phyloP scores from a whole-genome alignment of 2,329 filamentous ascomycete species.

The Cladosporium sp. region DNA sequence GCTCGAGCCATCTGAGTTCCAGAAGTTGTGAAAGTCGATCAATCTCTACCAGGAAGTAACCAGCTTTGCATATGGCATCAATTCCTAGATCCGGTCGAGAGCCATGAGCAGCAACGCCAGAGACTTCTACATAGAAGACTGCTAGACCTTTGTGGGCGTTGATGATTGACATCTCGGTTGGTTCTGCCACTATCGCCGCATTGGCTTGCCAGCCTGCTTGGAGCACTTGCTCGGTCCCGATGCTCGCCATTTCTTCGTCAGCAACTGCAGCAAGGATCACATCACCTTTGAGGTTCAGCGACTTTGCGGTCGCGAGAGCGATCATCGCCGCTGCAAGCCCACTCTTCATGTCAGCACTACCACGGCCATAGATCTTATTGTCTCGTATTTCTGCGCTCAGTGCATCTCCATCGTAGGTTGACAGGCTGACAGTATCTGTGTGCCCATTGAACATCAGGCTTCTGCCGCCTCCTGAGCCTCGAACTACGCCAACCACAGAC shows the following conservation, averaged over 20 bases:
- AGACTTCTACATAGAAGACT: neutral
- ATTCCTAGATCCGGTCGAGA: neutral
- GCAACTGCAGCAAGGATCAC: constrained; percentile 49
- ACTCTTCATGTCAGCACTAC: constrained; percentile 48
- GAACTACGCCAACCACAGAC: neutral
- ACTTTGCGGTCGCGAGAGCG: constrained; percentile 31
- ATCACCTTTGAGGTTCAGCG: constrained; percentile 37
- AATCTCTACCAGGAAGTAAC: neutral
- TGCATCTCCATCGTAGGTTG: neutral
- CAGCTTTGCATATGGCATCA: neutral
- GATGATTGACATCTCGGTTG: constrained; percentile 38
- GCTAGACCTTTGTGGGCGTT: constrained; percentile 2
- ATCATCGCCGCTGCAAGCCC: constrained; percentile 45
- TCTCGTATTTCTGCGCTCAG: neutral
- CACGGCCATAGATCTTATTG: constrained; percentile 32
- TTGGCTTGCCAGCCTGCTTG: constrained; percentile 49
- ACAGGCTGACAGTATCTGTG: neutral
- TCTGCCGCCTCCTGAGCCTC: neutral
- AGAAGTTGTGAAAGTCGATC: neutral
- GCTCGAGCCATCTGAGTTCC: neutral
- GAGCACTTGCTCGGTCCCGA: constrained; percentile 47
- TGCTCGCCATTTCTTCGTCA: constrained; percentile 47
- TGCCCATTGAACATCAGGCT: neutral
- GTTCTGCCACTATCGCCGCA: constrained; percentile 46
- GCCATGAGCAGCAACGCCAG: neutral